These are phyloP conservation scores for Sclerotinia sclerotiorum DNA, from an alignment of 2,329 filamentous ascomycete species.

Conservation along the genomic window DNA sequence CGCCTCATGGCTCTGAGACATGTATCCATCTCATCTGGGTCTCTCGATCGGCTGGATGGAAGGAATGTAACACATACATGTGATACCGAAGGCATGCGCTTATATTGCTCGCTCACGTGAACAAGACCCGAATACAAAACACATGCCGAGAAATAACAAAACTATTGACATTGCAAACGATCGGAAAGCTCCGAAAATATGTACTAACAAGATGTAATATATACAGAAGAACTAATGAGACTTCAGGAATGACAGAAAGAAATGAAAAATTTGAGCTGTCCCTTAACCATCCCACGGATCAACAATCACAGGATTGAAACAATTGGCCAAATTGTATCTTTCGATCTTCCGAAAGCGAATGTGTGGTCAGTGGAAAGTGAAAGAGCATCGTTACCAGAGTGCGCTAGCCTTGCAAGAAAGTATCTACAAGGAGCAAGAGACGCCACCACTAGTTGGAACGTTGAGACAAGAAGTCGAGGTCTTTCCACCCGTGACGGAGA, in stretches of 20 bases:
- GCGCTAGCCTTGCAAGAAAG: not conserved
- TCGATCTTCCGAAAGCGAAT: not conserved
- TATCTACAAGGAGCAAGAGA: slow-evolving; percentile 18
- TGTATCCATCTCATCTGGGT: not conserved
- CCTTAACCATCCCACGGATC: not conserved
- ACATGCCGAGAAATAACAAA: slow-evolving; percentile 5
- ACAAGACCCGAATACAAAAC: not conserved
- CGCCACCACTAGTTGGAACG: slow-evolving; percentile 34
- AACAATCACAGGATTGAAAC: not conserved
- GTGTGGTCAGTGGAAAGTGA: not conserved
- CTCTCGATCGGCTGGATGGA: slow-evolving; percentile 1
- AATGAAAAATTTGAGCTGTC: not conserved
- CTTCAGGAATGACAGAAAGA: not conserved
- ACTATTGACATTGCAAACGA: not conserved
- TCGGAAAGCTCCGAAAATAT: slow-evolving; percentile 9
- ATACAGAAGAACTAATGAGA: not conserved
- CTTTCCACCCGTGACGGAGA: slow-evolving; percentile 53
- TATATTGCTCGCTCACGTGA: slow-evolving; percentile 13
- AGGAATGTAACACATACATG: slow-evolving; percentile 1
- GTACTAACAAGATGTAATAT: not conserved
- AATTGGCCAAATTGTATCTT: not conserved
- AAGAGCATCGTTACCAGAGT: not conserved
- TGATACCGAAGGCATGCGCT: not conserved
- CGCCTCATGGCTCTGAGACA: slow-evolving; percentile 5
- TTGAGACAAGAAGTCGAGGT: slow-evolving; percentile 45